Conservation (phyloP, 345 rosid species). For the Linum tenue region DNA sequence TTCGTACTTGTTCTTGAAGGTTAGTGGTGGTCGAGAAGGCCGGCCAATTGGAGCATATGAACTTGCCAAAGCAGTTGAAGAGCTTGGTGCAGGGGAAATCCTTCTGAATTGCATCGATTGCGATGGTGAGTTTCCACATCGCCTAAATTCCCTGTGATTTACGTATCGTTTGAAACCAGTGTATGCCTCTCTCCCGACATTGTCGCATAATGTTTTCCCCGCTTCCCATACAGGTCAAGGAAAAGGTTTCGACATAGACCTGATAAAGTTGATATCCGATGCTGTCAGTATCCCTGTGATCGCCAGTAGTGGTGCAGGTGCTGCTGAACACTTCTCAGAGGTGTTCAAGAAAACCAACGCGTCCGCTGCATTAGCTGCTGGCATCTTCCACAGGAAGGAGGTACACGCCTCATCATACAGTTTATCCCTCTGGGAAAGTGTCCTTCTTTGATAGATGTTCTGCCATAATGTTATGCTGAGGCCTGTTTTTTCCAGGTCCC, state of each 20-base stretch:
- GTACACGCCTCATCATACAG: constrained; percentile 19
- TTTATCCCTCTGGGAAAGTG: background rate
- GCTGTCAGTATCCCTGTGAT: constrained; percentile 91
- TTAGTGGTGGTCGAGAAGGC: constrained; percentile 93
- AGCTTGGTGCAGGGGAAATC: constrained; percentile 94
- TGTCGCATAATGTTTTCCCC: background rate
- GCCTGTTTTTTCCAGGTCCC: constrained; percentile 51
- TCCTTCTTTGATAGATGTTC: background rate
- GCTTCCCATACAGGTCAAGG: constrained; percentile 71
- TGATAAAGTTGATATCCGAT: constrained; percentile 72
- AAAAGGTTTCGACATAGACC: constrained; percentile 74
- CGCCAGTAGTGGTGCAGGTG: constrained; percentile 97
- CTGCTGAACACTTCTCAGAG: constrained; percentile 70
- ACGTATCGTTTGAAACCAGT: background rate
- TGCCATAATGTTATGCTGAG: background rate
- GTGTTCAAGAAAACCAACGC: constrained; percentile 72
- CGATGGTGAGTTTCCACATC: constrained; percentile 47
- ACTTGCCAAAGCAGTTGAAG: constrained; percentile 94
- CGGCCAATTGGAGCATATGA: constrained; percentile 96
- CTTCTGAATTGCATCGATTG: constrained; percentile 91
- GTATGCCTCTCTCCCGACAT: background rate
- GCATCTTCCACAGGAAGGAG: constrained; percentile 96
- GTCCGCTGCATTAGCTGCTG: constrained; percentile 96
- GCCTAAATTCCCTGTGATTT: background rate
- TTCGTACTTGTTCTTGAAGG: constrained; percentile 29